Conservation (phyloP, 2,329 filamentous ascomycete genomes). For the Fusarium sp. region DNA sequence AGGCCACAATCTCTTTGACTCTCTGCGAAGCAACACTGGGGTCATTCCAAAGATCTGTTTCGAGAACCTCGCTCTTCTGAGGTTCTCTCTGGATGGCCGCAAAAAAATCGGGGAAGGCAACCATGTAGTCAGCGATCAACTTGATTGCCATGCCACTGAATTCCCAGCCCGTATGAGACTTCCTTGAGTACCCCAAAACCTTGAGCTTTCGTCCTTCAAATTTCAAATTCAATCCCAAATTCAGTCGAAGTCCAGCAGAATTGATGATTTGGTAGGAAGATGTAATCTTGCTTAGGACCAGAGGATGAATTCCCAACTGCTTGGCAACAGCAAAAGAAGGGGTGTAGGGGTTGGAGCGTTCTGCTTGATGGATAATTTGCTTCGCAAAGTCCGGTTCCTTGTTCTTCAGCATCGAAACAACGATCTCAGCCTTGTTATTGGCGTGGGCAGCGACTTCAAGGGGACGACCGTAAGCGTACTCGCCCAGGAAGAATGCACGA, state of each 20-base stretch:
- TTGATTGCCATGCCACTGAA: conserved; percentile 88
- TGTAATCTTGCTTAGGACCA: conserved; percentile 95
- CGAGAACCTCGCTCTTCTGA: conserved; percentile 83
- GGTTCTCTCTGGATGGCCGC: conserved; percentile 87
- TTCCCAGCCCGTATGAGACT: conserved; percentile 90
- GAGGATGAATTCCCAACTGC: conserved; percentile 81
- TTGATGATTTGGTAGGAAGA: conserved; percentile 88
- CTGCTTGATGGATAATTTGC: conserved; percentile 76
- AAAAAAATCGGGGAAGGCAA: conserved; percentile 94
- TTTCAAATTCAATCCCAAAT: conserved; percentile 94
- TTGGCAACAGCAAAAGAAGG: conserved; percentile 92
- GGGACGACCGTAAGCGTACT: conserved; percentile 91
- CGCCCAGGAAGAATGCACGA: conserved; percentile 91
- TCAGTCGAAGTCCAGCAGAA: conserved; percentile 84
- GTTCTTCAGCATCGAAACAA: conserved; percentile 77
- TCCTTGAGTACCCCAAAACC: conserved; percentile 93
- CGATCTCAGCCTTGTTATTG: conserved; percentile 80
- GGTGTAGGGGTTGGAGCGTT: conserved; percentile 78
- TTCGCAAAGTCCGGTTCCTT: conserved; percentile 86
- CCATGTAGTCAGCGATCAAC: conserved; percentile 89
- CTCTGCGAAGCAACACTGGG: conserved; percentile 77
- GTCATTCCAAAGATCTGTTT: conserved; percentile 86
- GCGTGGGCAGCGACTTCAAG: conserved; percentile 83
- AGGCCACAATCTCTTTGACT: conserved; percentile 93
- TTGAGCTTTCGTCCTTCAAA: conserved; percentile 97